Evolutionary conservation across 2,329 filamentous ascomycete species (phyloP).

Genomic region (Conoideocrella luteorostrata): DNA sequence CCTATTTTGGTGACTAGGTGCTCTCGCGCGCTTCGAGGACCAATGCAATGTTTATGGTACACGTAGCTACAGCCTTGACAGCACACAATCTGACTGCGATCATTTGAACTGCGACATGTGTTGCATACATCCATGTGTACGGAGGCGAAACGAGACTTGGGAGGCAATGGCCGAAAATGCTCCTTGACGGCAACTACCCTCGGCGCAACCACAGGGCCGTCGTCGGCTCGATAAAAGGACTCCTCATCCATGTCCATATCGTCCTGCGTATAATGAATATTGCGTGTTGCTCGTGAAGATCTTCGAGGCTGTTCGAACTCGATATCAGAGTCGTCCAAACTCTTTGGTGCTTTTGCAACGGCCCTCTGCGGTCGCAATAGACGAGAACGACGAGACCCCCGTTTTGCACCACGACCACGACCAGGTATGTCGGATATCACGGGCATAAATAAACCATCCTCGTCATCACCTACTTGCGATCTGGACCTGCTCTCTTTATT

Average conservation of each 20-base stretch:
- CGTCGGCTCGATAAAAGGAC: slow-evolving; percentile 42
- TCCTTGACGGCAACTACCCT: slow-evolving; percentile 65
- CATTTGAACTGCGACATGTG: slow-evolving; percentile 48
- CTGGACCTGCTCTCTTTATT: neutral
- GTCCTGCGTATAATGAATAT: slow-evolving; percentile 42
- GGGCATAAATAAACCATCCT: slow-evolving; percentile 26
- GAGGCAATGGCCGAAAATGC: slow-evolving; percentile 57
- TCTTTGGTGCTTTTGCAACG: slow-evolving; percentile 13
- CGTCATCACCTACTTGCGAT: slow-evolving; percentile 20
- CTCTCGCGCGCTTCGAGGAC: slow-evolving; percentile 65
- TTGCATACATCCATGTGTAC: slow-evolving; percentile 68
- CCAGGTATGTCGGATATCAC: slow-evolving; percentile 30
- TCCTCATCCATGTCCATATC: slow-evolving; percentile 53
- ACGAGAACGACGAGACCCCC: slow-evolving; percentile 15
- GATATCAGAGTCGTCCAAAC: slow-evolving; percentile 37
- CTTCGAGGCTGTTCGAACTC: slow-evolving; percentile 47
- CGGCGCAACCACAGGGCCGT: slow-evolving; percentile 36
- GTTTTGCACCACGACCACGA: slow-evolving; percentile 14
- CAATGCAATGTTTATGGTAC: slow-evolving; percentile 80
- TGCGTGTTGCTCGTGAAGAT: slow-evolving; percentile 40
- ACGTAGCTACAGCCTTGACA: slow-evolving; percentile 86
- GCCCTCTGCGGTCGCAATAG: slow-evolving; percentile 14
- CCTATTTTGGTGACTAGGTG: slow-evolving; percentile 84
- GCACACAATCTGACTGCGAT: slow-evolving; percentile 64
- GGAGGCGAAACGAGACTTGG: slow-evolving; percentile 59